These are phyloP conservation scores for Mytilinidion resinicola DNA, from an alignment of 495 filamentous ascomycete species.

Conservation along the genomic window DNA sequence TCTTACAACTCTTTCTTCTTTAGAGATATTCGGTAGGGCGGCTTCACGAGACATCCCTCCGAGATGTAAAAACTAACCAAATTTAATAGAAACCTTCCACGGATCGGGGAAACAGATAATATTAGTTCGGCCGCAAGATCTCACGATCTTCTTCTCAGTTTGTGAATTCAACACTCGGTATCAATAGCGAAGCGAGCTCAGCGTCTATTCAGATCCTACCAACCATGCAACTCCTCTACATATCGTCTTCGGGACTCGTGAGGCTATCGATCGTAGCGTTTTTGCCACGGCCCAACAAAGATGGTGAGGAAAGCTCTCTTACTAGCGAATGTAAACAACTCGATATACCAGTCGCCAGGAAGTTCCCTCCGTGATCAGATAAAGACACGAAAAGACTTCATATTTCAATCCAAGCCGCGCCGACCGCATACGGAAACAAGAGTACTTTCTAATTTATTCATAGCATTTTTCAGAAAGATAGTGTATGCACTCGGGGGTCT, in stretches of 20 bases:
- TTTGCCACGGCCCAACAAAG: slow-evolving; percentile 31
- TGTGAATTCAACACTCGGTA: neutral
- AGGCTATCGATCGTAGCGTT: slow-evolving; percentile 31
- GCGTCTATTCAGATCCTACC: slow-evolving; percentile 13
- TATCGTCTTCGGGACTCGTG: slow-evolving; percentile 27
- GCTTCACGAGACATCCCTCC: too few species aligned
- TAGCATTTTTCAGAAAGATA: neutral
- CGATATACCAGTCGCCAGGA: too few species aligned
- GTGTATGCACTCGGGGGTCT: neutral
- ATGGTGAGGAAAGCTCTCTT: slow-evolving; percentile 14
- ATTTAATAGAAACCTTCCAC: neutral
- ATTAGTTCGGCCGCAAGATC: neutral
- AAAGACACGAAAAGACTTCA: too few species aligned
- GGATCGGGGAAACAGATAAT: neutral
- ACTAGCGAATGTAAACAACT: too few species aligned
- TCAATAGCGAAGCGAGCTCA: neutral
- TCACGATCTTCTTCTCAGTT: neutral
- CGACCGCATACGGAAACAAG: neutral
- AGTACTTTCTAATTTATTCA: neutral
- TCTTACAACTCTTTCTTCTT: neutral
- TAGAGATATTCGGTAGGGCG: neutral
- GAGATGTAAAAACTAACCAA: too few species aligned
- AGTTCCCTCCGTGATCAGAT: too few species aligned
- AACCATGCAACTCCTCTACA: slow-evolving; percentile 26
- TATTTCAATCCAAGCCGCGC: too few species aligned